phyloP scores from a whole-genome alignment of 805 yeast genomes.

The Yueomyces sp. region DNA sequence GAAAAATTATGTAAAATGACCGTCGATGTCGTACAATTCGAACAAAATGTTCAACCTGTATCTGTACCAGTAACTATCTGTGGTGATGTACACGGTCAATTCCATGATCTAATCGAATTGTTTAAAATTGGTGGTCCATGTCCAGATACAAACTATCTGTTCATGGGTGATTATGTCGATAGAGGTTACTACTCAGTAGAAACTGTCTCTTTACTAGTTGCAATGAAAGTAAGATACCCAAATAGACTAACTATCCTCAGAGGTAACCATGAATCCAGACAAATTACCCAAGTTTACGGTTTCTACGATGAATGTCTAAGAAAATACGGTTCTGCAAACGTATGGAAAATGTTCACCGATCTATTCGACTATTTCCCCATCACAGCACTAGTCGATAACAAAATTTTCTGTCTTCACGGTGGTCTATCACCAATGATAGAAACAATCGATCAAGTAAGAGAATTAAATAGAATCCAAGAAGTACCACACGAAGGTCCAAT shows the following conservation, averaged over 20 bases:
- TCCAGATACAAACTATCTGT: conserved; percentile 80
- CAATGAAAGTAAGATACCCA: conserved; percentile 87
- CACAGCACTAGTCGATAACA: conserved; percentile 83
- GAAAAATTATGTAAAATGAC: conserved; percentile 79
- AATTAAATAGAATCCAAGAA: conserved; percentile 82
- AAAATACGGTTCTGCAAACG: conserved; percentile 84
- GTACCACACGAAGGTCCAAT: conserved; percentile 97
- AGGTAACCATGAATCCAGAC: conserved; percentile 93
- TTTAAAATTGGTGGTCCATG: conserved; percentile 91
- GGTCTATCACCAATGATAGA: conserved; percentile 92
- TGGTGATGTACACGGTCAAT: conserved; percentile 95
- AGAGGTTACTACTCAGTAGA: conserved; percentile 74
- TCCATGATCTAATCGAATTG: conserved; percentile 85
- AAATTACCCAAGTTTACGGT: conserved; percentile 92
- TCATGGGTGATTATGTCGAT: conserved; percentile 90
- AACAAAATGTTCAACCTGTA: conserved; percentile 92
- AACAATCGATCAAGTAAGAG: conserved; percentile 84
- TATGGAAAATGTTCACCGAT: conserved; percentile 88
- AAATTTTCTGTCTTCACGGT: conserved; percentile 86
- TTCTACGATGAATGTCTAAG: conserved; percentile 91
- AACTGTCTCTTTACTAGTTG: conserved; percentile 76
- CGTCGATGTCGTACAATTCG: conserved; percentile 77
- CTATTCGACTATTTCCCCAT: conserved; percentile 86
- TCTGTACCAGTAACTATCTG: conserved; percentile 93
- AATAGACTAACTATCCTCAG: conserved; percentile 81